Conservation (phyloP, 805 yeast species). For the Wickerhamiella brachini region DNA sequence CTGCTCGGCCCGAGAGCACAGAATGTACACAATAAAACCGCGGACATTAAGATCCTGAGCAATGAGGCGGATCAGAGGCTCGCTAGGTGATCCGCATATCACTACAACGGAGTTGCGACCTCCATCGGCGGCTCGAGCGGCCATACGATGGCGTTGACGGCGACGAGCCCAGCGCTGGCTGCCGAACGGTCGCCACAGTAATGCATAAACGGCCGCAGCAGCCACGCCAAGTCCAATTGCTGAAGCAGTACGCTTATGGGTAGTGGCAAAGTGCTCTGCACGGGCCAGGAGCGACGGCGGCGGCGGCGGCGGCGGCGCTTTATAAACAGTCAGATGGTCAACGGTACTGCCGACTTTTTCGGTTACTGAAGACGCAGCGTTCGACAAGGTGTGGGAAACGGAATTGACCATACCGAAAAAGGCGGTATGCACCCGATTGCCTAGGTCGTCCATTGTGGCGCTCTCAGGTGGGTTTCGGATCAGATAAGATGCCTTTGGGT, state of each 20-base stretch:
- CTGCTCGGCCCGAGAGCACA: conserved; percentile 46
- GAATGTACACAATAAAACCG: conserved; percentile 70
- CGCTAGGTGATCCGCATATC: conserved; percentile 63
- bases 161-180: background rate
- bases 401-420: background rate
- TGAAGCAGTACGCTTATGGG: background rate
- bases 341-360: background rate
- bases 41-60: conserved; percentile 63
- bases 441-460: background rate
- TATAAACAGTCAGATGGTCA: background rate
- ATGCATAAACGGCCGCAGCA: background rate
- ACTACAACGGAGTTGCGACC: conserved; percentile 64
- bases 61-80: conserved; percentile 53
- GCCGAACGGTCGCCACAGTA: background rate
- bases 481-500: no score
- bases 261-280: background rate
- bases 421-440: background rate
- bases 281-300: background rate
- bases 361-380: background rate
- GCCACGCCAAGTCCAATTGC: background rate
- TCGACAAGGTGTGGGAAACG: background rate
- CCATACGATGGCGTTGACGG: conserved; percentile 32
- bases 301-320: background rate
- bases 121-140: conserved; percentile 50
- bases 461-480: no score